phyloP scores from a whole-genome alignment of 192 early-diverging fungal genomes.

The Martensiomyces pterosporus region DNA sequence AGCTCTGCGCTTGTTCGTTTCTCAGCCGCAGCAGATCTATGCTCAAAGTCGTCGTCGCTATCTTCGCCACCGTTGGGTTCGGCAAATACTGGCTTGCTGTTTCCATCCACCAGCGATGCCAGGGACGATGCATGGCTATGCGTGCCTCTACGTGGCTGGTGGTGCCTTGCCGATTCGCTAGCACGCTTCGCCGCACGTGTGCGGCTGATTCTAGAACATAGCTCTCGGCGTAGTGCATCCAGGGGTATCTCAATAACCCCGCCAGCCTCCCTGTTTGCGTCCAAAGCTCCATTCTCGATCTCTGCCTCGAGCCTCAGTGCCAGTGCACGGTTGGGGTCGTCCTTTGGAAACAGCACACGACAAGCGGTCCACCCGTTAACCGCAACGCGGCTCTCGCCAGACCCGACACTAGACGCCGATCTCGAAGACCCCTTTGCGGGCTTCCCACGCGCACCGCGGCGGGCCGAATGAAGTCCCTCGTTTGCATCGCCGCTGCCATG shows the following conservation, averaged over 20 bases:
- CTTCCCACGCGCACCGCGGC: slow-evolving; percentile 1
- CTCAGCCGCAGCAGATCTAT: no score
- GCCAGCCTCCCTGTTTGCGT: neutral
- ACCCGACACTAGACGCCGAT: neutral
- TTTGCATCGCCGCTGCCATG: neutral
- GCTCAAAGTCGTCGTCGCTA: no score
- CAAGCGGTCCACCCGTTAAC: slow-evolving; percentile 68
- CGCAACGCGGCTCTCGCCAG: slow-evolving; percentile 48
- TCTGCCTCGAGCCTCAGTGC: slow-evolving; percentile 15
- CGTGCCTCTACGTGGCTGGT: no score
- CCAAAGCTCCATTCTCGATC: neutral
- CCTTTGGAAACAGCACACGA: slow-evolving; percentile 31
- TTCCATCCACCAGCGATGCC: neutral
- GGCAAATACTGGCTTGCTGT: slow-evolving; percentile 6
- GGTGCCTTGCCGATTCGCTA: no score
- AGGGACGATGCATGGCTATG: neutral
- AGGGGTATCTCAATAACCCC: slow-evolving; percentile 24
- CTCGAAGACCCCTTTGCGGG: neutral
- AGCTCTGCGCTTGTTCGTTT: slow-evolving; percentile 4
- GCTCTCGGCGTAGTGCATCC: slow-evolving; percentile 33
- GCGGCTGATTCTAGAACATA: slow-evolving; percentile 10
- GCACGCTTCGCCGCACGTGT: neutral
- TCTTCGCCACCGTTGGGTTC: neutral
- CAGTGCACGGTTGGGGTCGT: slow-evolving; percentile 19
- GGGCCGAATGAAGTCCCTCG: no score